Evolutionary conservation across 306 rosid species (phyloP).

Genomic region (Vigna nakashimae): DNA sequence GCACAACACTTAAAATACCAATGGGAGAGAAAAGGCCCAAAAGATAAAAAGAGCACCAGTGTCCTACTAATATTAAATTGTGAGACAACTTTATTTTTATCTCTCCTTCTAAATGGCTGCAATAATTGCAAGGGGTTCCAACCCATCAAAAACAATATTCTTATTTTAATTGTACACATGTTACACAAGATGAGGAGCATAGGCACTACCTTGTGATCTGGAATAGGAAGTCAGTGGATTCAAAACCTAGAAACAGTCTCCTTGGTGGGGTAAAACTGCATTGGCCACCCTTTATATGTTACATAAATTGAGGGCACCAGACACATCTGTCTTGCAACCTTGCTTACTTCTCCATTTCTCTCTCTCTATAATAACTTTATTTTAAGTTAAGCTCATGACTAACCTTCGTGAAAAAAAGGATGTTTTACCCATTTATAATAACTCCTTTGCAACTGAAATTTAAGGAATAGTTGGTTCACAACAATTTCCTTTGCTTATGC

Average conservation of each 20-base stretch:
- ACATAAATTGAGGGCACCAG: neutral
- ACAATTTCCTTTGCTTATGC: neutral
- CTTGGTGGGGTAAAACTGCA: neutral
- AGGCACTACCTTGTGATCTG: neutral
- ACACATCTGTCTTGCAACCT: neutral
- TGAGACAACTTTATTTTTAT: neutral
- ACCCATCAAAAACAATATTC: neutral
- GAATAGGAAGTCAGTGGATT: neutral
- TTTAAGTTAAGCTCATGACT: neutral
- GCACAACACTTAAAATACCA: neutral
- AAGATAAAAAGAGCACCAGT: neutral
- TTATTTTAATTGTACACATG: neutral
- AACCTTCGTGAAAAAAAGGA: neutral
- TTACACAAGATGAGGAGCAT: neutral
- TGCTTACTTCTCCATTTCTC: constrained; percentile 10
- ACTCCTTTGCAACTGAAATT: neutral
- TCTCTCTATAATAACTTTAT: neutral
- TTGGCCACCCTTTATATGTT: neutral
- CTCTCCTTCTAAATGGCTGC: neutral
- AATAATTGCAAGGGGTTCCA: neutral
- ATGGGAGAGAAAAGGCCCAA: neutral
- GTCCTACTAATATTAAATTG: constrained; percentile 1
- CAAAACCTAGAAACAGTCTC: neutral
- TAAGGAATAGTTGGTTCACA: neutral
- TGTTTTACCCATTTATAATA: neutral